Evolutionary conservation across 768 basidiomycete genomes (phyloP).

Genomic region (Pleurotus djamor): DNA sequence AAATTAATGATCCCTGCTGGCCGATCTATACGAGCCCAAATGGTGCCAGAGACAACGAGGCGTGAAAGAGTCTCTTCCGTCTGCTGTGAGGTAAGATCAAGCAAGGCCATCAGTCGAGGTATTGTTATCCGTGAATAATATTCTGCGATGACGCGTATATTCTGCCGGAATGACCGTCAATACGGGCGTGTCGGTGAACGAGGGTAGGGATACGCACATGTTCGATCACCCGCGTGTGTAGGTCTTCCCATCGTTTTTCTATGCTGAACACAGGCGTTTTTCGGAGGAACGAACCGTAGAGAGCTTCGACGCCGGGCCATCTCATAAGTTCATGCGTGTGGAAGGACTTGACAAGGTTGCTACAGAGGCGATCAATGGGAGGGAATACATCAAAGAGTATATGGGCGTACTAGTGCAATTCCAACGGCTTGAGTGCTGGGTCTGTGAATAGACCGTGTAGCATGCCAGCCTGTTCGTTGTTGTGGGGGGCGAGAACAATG

Average conservation of each 20-base stretch:
- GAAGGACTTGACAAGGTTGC: conserved; percentile 93
- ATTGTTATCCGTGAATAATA: conserved; percentile 96
- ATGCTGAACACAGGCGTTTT: conserved; percentile 78
- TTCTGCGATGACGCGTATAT: conserved; percentile 89
- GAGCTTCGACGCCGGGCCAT: conserved; percentile 89
- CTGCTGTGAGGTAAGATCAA: conserved; percentile 78
- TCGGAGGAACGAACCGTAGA: conserved; percentile 84
- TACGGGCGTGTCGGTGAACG: conserved; percentile 4
- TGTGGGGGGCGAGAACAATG: conserved; percentile 88
- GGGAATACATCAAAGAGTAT: not conserved
- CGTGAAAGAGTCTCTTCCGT: conserved; percentile 89
- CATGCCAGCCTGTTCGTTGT: conserved; percentile 98
- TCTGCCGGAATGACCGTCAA: conserved; percentile 43
- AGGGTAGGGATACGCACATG: conserved; percentile 57
- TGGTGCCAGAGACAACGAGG: conserved; percentile 87
- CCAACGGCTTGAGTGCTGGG: conserved; percentile 75
- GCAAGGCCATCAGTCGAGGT: conserved; percentile 75
- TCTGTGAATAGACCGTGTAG: conserved; percentile 83
- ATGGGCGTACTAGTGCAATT: conserved; percentile 73
- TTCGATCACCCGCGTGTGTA: conserved; percentile 95
- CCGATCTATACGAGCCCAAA: conserved; percentile 94
- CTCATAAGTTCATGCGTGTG: conserved; percentile 91
- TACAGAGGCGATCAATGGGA: conserved; percentile 26
- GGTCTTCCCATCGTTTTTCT: conserved; percentile 88
- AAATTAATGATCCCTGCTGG: conserved; percentile 90